These are phyloP conservation scores for Euryodendron excelsum DNA, from an alignment of 148 eudicot genomes.

Conservation along the genomic window DNA sequence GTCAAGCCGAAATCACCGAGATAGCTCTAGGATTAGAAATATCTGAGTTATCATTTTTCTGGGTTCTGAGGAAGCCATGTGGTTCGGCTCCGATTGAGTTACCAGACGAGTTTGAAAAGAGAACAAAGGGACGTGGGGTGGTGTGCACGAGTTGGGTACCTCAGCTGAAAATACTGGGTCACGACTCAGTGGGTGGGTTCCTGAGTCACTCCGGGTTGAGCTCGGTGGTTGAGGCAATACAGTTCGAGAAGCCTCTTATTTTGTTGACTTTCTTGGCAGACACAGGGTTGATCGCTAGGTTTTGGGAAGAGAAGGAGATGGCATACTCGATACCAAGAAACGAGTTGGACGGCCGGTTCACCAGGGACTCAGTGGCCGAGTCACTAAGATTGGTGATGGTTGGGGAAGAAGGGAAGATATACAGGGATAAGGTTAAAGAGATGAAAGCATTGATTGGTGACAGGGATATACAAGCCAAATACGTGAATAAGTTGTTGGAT, in stretches of 20 bases:
- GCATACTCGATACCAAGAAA: conserved; percentile 7
- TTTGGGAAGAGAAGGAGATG: not conserved
- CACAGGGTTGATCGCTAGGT: conserved; percentile 14
- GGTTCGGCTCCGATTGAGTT: not conserved
- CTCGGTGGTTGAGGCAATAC: conserved; percentile 11
- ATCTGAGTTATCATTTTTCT: conserved; percentile 20
- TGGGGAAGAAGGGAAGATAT: conserved; percentile 2
- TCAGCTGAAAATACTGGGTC: conserved; percentile 11
- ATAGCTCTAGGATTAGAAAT: conserved; percentile 17
- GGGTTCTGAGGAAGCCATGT: conserved; percentile 12
- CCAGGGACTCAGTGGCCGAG: conserved; percentile 12
- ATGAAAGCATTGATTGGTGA: not conserved
- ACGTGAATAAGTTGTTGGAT: not conserved
- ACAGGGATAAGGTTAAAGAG: not conserved
- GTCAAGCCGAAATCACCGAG: conserved; percentile 7
- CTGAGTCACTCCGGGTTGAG: not conserved
- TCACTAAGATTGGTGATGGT: conserved; percentile 7
- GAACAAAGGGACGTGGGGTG: not conserved
- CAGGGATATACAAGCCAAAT: not conserved
- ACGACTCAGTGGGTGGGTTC: conserved; percentile 7
- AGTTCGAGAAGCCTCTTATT: not conserved
- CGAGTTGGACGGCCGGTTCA: conserved; percentile 8
- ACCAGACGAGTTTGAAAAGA: conserved; percentile 7
- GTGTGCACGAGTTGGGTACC: conserved; percentile 24
- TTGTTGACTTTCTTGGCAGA: conserved; percentile 7